Conservation (phyloP, 2,329 filamentous ascomycete species). For the Neofusicoccum cordaticola region DNA sequence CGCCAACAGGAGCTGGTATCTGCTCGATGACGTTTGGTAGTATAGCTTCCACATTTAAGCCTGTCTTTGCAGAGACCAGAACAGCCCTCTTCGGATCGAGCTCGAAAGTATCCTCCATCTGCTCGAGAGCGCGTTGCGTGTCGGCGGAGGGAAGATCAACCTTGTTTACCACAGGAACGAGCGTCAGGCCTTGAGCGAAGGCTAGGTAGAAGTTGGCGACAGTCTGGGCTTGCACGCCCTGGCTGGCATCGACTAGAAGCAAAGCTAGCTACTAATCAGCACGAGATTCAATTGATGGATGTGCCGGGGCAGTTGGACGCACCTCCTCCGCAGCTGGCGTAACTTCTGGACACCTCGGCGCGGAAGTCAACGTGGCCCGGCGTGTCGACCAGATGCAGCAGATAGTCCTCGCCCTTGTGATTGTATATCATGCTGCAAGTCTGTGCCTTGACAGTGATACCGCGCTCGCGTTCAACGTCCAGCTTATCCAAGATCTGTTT, state of each 20-base stretch:
- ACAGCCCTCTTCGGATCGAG: constrained; percentile 72
- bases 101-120: constrained; percentile 85
- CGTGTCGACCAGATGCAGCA: constrained; percentile 93
- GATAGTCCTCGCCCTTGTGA: constrained; percentile 79
- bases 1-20: constrained; percentile 77
- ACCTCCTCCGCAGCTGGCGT: constrained; percentile 85
- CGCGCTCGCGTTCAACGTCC: constrained; percentile 91
- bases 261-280: constrained; percentile 55
- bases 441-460: constrained; percentile 98
- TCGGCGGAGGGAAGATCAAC: constrained; percentile 90
- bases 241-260: constrained; percentile 90
- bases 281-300: neutral
- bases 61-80: constrained; percentile 89
- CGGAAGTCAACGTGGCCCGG: constrained; percentile 97
- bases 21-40: constrained; percentile 81
- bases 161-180: constrained; percentile 95
- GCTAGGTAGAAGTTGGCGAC: constrained; percentile 98
- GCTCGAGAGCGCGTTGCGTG: constrained; percentile 76
- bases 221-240: constrained; percentile 95
- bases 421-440: constrained; percentile 98
- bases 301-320: neutral
- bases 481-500: constrained; percentile 97
- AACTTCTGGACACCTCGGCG: constrained; percentile 91
- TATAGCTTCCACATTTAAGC: constrained; percentile 78
- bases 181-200: constrained; percentile 81